Evolutionary conservation across 495 filamentous ascomycete genomes (phyloP).

Genomic region (Penicillium maclennaniae): DNA sequence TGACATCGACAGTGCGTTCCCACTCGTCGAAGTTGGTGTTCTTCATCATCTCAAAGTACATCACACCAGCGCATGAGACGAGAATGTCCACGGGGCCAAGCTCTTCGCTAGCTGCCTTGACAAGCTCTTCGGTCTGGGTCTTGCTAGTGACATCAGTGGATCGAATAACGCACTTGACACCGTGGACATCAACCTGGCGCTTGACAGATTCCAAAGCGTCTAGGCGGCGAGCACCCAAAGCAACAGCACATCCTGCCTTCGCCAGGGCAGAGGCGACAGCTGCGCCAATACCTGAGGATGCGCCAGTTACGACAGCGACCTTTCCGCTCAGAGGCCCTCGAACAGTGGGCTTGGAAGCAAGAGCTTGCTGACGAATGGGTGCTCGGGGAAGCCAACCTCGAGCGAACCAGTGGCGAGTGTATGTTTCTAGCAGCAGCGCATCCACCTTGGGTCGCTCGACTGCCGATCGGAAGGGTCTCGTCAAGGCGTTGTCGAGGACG

Average conservation of each 20-base stretch:
- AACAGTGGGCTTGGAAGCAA: slow-evolving; percentile 32
- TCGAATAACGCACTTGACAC: slow-evolving; percentile 54
- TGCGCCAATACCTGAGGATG: slow-evolving; percentile 49
- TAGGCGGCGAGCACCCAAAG: slow-evolving; percentile 58
- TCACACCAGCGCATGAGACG: slow-evolving; percentile 65
- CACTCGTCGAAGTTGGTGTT: slow-evolving; percentile 61
- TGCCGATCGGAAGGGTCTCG: slow-evolving; percentile 50
- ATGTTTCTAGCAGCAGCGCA: slow-evolving; percentile 55
- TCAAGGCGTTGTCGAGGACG: slow-evolving; percentile 56
- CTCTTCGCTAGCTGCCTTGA: slow-evolving; percentile 46
- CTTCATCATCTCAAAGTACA: slow-evolving; percentile 75
- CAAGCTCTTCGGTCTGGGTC: slow-evolving; percentile 52
- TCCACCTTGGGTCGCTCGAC: slow-evolving; percentile 61
- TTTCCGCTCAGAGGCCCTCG: slow-evolving; percentile 51
- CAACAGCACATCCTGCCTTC: slow-evolving; percentile 57
- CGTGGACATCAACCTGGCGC: slow-evolving; percentile 41
- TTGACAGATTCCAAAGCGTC: slow-evolving; percentile 58
- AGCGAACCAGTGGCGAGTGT: slow-evolving; percentile 66
- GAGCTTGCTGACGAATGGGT: slow-evolving; percentile 40
- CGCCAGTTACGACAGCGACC: slow-evolving; percentile 49
- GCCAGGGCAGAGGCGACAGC: slow-evolving; percentile 47
- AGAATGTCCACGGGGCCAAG: slow-evolving; percentile 64
- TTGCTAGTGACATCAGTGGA: slow-evolving; percentile 60
- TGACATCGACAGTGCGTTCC: slow-evolving; percentile 67
- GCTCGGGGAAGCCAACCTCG: slow-evolving; percentile 60